Evolutionary conservation across 1,284 basidiomycete species (phyloP), one percentile per base, ranked within the genome.

Genomic region (Apiotrichum sp.): DNA sequence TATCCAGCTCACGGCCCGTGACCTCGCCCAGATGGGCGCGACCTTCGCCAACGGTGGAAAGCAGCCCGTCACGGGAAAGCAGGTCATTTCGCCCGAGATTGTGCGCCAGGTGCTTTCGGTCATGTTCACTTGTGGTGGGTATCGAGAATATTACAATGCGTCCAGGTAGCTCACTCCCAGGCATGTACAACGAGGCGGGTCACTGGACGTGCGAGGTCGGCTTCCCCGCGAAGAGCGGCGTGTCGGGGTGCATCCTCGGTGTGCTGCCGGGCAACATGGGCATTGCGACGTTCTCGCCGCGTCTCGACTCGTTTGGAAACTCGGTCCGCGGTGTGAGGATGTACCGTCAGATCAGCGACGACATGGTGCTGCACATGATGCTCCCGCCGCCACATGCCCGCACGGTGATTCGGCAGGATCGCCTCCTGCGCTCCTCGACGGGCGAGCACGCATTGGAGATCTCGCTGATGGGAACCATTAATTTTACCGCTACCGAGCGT

Each of bases 171-270:
- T 41, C 6, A 41, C 14, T 14, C 40, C n/a, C 40, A 41, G 49
- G 49, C 39, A 50, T 50, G 49, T 50, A 50, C 49, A 33, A 50
- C 40, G 22, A 50, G 22, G 49, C 49, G 14, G 50, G 50, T 3
- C 31, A 52, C 43, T 52, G 50, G 50, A 34, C 39, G 34, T 29
- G 31, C 32, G 35, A 16, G 5, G 50, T 52, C 11, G 50, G 50
- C 34, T 35, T 52, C 34, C 50, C 50, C 8, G 16, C 11, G 16
- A 52, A 52, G 34, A 31, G 16, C 22, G 50, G 50, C 36, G 50
- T 52, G 8, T 33, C 41, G 33, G 50, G 50, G 2, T 31, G 50
- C 14, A 44, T 52, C 34, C 9, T 52, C 10, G 50, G 42, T 22
- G 42, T n/a, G 8, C 42, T 52, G 5, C 50, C 50, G 8, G 50